Evolutionary conservation across 73 alveolate species (phyloP), one percentile per base, ranked within the genome.

Genomic region (Strombidium stylifer): DNA sequence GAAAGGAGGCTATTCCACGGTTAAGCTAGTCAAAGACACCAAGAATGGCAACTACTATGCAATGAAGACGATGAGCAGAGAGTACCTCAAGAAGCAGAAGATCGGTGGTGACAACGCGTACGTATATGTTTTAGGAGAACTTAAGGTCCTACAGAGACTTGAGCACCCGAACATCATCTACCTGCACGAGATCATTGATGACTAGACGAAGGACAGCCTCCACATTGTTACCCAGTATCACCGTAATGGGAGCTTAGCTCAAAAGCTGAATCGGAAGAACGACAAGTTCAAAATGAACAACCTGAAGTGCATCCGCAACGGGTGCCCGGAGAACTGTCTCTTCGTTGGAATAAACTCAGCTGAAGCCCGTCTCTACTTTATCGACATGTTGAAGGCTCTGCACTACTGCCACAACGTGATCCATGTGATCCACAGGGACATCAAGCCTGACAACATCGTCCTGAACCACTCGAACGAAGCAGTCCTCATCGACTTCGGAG

Each of bases 111-210:
- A 48, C 3, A 60, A 57, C 6, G 74, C 74, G 11, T 52, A 40
- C 2, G 74, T 40, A 24, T 57, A 60, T 16, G 74, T 60, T 21
- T 60, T 40, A 27, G 23, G 61, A 11, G 87, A 74, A 48, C 47
- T 74, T 1, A 81, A 57, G 2, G 64, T 74, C 36, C 21, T 74
- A 51, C 48, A 50, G 71, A 62, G 51, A 36, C 53, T 74, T 11
- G 74, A 74, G 26, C 79, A 78, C 41, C 89, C 89, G 8, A 56
- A 59, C 58, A 47, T 48, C 28, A 41, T 78, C 14, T 51, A 55
- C 50, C 27, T 78, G 11, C 48, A 56, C 26, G 89, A 78, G 16
- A 62, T 78, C 36, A 66, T 78, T 30, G 81, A 78, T 16, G 83
- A 68, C 36, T 73, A 57, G 1, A 24, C 28, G 39, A 51, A 59